phyloP scores from a whole-genome alignment of 208 protist species.

The Porcisia hertigi region DNA sequence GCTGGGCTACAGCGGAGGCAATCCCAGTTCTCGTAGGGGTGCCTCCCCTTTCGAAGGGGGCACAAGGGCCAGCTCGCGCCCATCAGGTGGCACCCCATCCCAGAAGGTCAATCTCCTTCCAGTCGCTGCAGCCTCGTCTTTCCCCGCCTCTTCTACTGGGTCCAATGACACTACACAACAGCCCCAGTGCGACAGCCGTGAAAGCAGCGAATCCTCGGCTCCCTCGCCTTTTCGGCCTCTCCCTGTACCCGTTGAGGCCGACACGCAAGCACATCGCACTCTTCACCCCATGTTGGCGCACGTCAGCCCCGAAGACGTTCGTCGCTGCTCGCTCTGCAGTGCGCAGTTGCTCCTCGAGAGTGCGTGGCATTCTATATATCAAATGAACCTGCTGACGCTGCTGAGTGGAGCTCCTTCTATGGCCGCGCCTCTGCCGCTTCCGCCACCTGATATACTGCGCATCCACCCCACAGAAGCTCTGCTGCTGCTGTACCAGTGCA shows the following conservation, averaged over 20 bases:
- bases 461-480: conserved; percentile 24
- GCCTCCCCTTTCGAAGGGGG: neutral
- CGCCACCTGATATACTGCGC: conserved; percentile 22
- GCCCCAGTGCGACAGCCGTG: neutral
- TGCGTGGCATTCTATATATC: conserved; percentile 40
- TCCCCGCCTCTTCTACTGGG: neutral
- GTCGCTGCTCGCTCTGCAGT: conserved; percentile 50
- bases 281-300: conserved; percentile 28
- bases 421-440: conserved; percentile 29
- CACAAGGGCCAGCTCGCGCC: neutral
- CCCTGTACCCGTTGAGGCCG: conserved; percentile 17
- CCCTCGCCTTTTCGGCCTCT: neutral
- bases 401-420: conserved; percentile 35
- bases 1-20: neutral
- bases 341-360: conserved; percentile 45
- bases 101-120: conserved; percentile 12
- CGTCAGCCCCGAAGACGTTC: conserved; percentile 16
- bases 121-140: neutral
- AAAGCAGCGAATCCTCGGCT: neutral
- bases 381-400: conserved; percentile 49
- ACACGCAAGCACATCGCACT: conserved; percentile 11
- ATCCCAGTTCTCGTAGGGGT: neutral
- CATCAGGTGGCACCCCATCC: neutral
- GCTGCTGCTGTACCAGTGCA: conserved; percentile 25
- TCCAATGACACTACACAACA: neutral